A percentile compares a stretch with the other conserved stretches of the same genome.
Evolutionary conservation across 2,329 filamentous ascomycete species (phyloP).

Genomic region (Ambrosiella xylebori): DNA sequence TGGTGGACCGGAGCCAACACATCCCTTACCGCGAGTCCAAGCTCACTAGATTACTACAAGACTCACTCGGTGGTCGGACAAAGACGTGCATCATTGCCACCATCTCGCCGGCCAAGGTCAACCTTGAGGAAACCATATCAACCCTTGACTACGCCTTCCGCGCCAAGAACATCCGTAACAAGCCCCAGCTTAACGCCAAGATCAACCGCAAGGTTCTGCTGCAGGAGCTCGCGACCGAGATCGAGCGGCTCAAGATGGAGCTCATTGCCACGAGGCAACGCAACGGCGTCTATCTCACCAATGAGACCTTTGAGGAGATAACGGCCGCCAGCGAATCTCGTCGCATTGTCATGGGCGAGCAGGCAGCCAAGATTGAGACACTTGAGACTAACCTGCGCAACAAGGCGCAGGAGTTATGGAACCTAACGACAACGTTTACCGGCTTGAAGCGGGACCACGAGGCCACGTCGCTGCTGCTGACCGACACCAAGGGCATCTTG

Average conservation of each 20-base stretch:
- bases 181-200: slow-evolving; percentile 83
- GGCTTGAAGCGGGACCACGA: slow-evolving; percentile 82
- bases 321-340: slow-evolving; percentile 83
- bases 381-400: slow-evolving; percentile 81
- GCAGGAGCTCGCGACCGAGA: slow-evolving; percentile 77
- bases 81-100: slow-evolving; percentile 99
- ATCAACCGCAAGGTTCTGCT: slow-evolving; percentile 87
- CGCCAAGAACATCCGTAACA: slow-evolving; percentile 96
- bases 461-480: slow-evolving; percentile 49
- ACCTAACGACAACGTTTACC: slow-evolving; percentile 72
- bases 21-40: slow-evolving; percentile 93
- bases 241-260: slow-evolving; percentile 87
- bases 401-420: slow-evolving; percentile 84
- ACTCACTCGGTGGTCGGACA: slow-evolving; percentile 84
- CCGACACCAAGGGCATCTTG: slow-evolving; percentile 64
- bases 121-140: slow-evolving; percentile 94
- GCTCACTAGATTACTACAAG: slow-evolving; percentile 82
- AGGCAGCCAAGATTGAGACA: slow-evolving; percentile 77
- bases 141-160: slow-evolving; percentile 95
- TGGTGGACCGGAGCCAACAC: slow-evolving; percentile 77
- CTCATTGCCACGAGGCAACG: slow-evolving; percentile 81
- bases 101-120: slow-evolving; percentile 83
- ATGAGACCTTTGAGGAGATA: slow-evolving; percentile 79
- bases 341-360: slow-evolving; percentile 80
- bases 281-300: slow-evolving; percentile 86